These are phyloP conservation scores for Umbelopsis sp. DNA, from an alignment of 192 early-diverging fungal genomes.

Conservation along the genomic window DNA sequence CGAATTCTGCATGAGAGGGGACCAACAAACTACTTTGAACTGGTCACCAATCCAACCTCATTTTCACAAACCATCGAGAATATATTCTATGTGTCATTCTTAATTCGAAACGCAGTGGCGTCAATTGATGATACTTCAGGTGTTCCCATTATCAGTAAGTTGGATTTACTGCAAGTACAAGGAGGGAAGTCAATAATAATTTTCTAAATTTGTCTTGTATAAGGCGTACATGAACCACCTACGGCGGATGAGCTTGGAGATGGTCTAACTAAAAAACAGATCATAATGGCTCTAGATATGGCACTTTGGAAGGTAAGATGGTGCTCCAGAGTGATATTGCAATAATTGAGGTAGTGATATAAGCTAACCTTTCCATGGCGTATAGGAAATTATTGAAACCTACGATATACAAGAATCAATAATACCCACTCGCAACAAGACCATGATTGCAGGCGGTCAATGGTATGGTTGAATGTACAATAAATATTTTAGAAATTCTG, in stretches of 20 bases:
- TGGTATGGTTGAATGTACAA: constrained; percentile 36
- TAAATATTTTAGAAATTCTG: background rate
- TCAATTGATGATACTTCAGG: constrained; percentile 72
- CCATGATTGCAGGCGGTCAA: constrained; percentile 31
- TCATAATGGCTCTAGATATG: constrained; percentile 75
- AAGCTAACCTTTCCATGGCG: background rate
- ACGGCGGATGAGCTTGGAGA: constrained; percentile 66
- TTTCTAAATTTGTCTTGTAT: background rate
- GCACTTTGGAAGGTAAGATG: constrained; percentile 63
- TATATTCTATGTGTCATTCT: constrained; percentile 96
- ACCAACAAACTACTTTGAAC: constrained; percentile 76
- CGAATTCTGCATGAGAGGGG: constrained; percentile 57
- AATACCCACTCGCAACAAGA: constrained; percentile 62
- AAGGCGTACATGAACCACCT: constrained; percentile 65
- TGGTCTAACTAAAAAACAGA: constrained; percentile 75
- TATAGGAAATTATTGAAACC: constrained; percentile 64
- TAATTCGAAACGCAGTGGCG: constrained; percentile 84
- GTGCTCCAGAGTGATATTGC: background rate
- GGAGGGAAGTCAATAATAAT: background rate
- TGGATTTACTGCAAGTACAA: background rate
- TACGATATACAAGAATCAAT: constrained; percentile 60
- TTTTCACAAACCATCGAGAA: constrained; percentile 96
- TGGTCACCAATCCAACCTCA: constrained; percentile 87
- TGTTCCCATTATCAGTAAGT: constrained; percentile 58
- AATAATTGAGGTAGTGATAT: background rate